These are phyloP conservation scores for Sarocladium oryzae DNA, from an alignment of 2,329 filamentous ascomycete species.

Conservation along the genomic window DNA sequence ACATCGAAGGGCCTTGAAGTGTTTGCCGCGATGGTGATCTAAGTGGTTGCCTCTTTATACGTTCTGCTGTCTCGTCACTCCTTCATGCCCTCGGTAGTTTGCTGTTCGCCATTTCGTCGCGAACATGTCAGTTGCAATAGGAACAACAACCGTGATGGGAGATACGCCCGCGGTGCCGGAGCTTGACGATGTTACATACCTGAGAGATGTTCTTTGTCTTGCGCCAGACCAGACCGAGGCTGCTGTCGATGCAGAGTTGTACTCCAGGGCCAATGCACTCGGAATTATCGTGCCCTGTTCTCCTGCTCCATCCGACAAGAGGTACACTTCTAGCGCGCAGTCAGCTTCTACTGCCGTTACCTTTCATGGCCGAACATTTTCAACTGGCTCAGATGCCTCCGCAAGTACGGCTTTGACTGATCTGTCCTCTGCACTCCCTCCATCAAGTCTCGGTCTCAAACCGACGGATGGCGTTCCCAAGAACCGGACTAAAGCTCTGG, in stretches of 20 bases:
- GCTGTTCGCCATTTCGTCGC: not conserved
- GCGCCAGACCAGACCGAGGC: conserved; percentile 28
- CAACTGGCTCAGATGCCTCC: conserved; percentile 36
- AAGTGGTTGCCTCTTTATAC: not conserved
- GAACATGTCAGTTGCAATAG: not conserved
- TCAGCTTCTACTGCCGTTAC: conserved; percentile 35
- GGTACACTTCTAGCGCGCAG: conserved; percentile 32
- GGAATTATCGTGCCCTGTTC: conserved; percentile 24
- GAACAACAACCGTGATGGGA: not conserved
- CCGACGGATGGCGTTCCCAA: conserved; percentile 12
- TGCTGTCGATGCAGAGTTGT: conserved; percentile 30
- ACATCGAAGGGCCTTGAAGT: not conserved
- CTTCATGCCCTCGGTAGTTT: not conserved
- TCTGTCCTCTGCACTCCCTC: conserved; percentile 33
- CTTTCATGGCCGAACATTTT: conserved; percentile 37
- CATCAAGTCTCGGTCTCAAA: conserved; percentile 15
- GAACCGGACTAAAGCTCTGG: conserved; percentile 32
- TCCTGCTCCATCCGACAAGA: conserved; percentile 22
- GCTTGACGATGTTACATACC: conserved; percentile 33
- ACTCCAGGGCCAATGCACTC: conserved; percentile 27
- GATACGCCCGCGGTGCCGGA: conserved; percentile 23
- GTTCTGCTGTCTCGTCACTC: not conserved
- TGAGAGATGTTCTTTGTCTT: conserved; percentile 31
- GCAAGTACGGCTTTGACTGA: conserved; percentile 35
- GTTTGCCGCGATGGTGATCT: not conserved